These are phyloP conservation scores for Penicillium cataractarum DNA, from an alignment of 495 filamentous ascomycete species.

Conservation along the genomic window DNA sequence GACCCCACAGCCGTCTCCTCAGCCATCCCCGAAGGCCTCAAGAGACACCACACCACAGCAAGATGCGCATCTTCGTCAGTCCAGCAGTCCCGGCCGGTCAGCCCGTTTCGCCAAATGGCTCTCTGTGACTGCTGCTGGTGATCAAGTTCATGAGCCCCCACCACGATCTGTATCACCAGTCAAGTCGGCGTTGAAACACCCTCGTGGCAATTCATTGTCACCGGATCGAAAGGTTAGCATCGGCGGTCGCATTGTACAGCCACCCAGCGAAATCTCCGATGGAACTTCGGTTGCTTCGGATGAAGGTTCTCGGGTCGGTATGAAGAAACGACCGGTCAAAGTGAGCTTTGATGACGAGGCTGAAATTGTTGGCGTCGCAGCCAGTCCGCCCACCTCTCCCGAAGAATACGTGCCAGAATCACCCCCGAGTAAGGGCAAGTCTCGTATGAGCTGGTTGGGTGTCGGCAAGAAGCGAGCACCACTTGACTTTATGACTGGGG, in stretches of 20 bases:
- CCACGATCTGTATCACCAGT: constrained; percentile 79
- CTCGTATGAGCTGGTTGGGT: constrained; percentile 58
- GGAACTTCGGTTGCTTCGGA: constrained; percentile 62
- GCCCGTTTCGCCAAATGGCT: constrained; percentile 72
- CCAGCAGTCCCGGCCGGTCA: constrained; percentile 66
- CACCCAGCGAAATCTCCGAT: constrained; percentile 62
- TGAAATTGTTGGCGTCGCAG: constrained; percentile 62
- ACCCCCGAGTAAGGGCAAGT: constrained; percentile 46
- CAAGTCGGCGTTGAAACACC: constrained; percentile 82
- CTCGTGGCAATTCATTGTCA: constrained; percentile 56
- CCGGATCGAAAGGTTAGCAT: constrained; percentile 39
- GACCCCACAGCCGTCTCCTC: constrained; percentile 21
- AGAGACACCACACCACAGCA: constrained; percentile 21
- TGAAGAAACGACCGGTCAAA: constrained; percentile 69
- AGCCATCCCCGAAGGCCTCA: constrained; percentile 14
- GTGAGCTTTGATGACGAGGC: constrained; percentile 87
- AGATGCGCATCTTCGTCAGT: constrained; percentile 36
- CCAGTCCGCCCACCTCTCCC: constrained; percentile 52
- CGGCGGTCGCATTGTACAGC: constrained; percentile 36
- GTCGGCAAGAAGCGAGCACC: constrained; percentile 51
- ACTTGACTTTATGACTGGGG: constrained; percentile 39
- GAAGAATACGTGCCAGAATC: constrained; percentile 54
- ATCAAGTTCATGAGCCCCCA: constrained; percentile 71
- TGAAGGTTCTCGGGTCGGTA: constrained; percentile 51
- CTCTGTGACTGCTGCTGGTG: constrained; percentile 51